A percentile compares a stretch with the other conserved stretches of the same genome.
Evolutionary conservation across 2,329 filamentous ascomycete species (phyloP).

Genomic region (Diaporthe citriasiana): DNA sequence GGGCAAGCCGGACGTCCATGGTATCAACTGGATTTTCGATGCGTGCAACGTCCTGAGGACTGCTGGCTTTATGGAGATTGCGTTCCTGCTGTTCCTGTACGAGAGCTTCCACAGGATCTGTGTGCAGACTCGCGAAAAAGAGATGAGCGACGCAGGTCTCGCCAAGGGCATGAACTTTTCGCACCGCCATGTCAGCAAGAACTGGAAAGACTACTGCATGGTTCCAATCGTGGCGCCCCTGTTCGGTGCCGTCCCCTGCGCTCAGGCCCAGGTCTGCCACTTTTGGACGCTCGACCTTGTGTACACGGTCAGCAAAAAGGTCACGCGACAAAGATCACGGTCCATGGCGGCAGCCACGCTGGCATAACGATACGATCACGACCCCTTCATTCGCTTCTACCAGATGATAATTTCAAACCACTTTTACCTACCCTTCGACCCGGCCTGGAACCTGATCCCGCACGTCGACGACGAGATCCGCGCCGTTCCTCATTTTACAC

Average conservation of each 20-base stretch:
- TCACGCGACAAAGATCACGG: slow-evolving; percentile 65
- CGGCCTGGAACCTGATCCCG: slow-evolving; percentile 38
- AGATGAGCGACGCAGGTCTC: slow-evolving; percentile 76
- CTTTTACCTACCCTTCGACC: slow-evolving; percentile 36
- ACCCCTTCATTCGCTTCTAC: slow-evolving; percentile 39
- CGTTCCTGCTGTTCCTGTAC: slow-evolving; percentile 75
- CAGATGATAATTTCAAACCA: slow-evolving; percentile 34
- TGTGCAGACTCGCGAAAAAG: slow-evolving; percentile 71
- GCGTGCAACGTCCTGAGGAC: slow-evolving; percentile 73
- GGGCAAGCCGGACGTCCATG: slow-evolving; percentile 63
- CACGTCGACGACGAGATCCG: slow-evolving; percentile 36
- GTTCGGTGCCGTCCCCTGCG: slow-evolving; percentile 76
- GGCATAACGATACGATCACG: slow-evolving; percentile 42
- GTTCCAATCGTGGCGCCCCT: slow-evolving; percentile 77
- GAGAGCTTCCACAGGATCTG: slow-evolving; percentile 76
- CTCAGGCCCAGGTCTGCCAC: slow-evolving; percentile 77
- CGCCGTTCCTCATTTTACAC: slow-evolving; percentile 37
- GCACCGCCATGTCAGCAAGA: slow-evolving; percentile 66
- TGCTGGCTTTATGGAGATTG: slow-evolving; percentile 73
- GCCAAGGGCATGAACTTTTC: slow-evolving; percentile 77
- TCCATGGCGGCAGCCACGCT: slow-evolving; percentile 52
- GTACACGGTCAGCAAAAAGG: slow-evolving; percentile 81
- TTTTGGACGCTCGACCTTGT: slow-evolving; percentile 79
- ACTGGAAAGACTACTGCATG: slow-evolving; percentile 73
- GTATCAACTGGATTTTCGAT: slow-evolving; percentile 71